A percentile compares a stretch with the other conserved stretches of the same genome.
Conservation (phyloP, 1,139 yeast species). For the Diutina sp. region DNA sequence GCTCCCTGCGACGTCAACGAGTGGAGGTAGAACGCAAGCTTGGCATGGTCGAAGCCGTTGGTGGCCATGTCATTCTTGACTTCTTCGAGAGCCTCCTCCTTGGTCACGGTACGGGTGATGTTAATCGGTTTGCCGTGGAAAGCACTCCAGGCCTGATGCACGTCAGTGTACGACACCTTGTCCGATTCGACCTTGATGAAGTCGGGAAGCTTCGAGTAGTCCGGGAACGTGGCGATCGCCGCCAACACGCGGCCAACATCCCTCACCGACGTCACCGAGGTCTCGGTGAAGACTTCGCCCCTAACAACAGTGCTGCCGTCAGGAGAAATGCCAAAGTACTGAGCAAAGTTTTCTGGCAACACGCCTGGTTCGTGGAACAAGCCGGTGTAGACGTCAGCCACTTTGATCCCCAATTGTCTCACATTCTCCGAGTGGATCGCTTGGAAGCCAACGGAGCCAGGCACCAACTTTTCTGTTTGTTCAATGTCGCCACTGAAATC, state of each 20-base stretch:
- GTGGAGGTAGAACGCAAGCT: slow-evolving; percentile 10
- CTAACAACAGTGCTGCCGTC: slow-evolving; percentile 21
- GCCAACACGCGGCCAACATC: slow-evolving; percentile 41
- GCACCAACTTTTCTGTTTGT: slow-evolving; percentile 12
- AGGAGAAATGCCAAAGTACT: slow-evolving; percentile 23
- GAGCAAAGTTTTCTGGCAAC: slow-evolving; percentile 8
- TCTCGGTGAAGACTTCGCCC: slow-evolving; percentile 25
- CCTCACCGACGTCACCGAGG: slow-evolving; percentile 18
- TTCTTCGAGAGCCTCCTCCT: slow-evolving; percentile 15
- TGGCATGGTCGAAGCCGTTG: slow-evolving; percentile 11
- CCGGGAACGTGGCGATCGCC: slow-evolving; percentile 18
- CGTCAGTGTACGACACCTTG: slow-evolving; percentile 21
- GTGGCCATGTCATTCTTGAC: not conserved
- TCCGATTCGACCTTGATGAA: slow-evolving; percentile 32
- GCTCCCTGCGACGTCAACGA: slow-evolving; percentile 6
- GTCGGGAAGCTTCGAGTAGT: slow-evolving; percentile 27
- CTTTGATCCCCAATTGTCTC: slow-evolving; percentile 35
- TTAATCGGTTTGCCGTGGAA: slow-evolving; percentile 22
- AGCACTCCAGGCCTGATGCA: slow-evolving; percentile 28
- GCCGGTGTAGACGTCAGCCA: slow-evolving; percentile 33
- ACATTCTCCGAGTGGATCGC: slow-evolving; percentile 24
- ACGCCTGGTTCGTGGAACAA: slow-evolving; percentile 30
- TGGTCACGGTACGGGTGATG: slow-evolving; percentile 12
- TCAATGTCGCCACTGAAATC: slow-evolving; percentile 40
- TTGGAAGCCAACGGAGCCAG: slow-evolving; percentile 26